Evolutionary conservation across 805 yeast species (phyloP).

Genomic region (Candida sithepensis): DNA sequence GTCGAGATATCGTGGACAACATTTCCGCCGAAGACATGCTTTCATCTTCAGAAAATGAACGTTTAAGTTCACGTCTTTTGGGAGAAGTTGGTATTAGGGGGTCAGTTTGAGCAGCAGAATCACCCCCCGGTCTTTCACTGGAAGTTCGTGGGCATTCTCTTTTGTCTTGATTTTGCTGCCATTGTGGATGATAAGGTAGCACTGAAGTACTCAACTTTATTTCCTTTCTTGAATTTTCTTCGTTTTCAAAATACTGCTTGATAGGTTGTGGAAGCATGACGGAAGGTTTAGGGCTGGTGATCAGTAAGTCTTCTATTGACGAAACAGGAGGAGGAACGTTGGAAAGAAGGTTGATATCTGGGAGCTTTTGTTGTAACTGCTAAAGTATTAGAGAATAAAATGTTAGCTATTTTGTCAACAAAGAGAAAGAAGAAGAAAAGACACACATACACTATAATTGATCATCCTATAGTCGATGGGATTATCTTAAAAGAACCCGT

Average conservation of each 20-base stretch:
- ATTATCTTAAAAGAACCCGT: background rate
- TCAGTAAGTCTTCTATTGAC: constrained; percentile 7
- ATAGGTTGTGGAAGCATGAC: constrained; percentile 16
- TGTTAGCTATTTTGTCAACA: no score
- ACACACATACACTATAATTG: constrained; percentile 1
- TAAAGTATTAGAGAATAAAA: background rate
- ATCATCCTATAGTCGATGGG: background rate
- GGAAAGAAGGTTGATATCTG: constrained; percentile 10
- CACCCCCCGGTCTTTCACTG: background rate
- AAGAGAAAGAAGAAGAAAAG: background rate
- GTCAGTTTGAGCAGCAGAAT: background rate
- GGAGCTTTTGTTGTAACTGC: constrained; percentile 3
- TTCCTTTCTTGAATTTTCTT: constrained; percentile 5
- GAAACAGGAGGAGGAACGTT: constrained; percentile 14
- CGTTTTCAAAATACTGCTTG: constrained; percentile 4
- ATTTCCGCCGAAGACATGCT: background rate
- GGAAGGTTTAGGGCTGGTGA: constrained; percentile 9
- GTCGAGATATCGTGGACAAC: background rate
- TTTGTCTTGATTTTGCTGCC: background rate
- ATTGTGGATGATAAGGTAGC: background rate
- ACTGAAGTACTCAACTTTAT: constrained; percentile 3
- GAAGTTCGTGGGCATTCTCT: background rate
- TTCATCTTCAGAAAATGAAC: background rate
- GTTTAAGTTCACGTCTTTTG: background rate
- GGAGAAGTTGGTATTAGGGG: background rate